These are phyloP conservation scores for Pyrus hybrid DNA, from an alignment of 331 rosid genomes.

Conservation along the genomic window DNA sequence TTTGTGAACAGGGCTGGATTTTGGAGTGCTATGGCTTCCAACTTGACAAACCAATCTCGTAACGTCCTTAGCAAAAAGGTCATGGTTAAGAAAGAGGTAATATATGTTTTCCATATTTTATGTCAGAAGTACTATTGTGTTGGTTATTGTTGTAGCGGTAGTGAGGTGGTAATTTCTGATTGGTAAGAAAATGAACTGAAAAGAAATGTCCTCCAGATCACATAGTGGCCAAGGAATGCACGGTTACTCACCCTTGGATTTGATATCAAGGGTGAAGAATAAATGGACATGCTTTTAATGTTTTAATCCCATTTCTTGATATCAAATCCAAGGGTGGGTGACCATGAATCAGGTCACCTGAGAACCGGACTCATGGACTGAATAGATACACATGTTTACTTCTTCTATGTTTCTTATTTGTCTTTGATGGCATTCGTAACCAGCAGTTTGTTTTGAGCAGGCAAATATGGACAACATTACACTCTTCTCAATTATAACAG, in stretches of 20 bases:
- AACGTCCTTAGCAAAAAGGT: slow-evolving; percentile 92
- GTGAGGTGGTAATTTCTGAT: background rate
- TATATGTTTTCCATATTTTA: background rate
- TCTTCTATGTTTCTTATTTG: background rate
- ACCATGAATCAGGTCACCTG: too few species aligned
- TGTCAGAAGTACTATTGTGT: background rate
- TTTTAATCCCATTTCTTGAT: too few species aligned
- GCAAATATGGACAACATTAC: slow-evolving; percentile 84
- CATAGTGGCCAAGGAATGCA: too few species aligned
- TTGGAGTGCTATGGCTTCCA: slow-evolving; percentile 98
- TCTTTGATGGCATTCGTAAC: background rate
- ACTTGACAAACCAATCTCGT: slow-evolving; percentile 79
- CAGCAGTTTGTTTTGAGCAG: slow-evolving; percentile 36
- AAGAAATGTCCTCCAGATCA: too few species aligned
- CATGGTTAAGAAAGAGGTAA: slow-evolving; percentile 80
- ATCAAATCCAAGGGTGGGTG: too few species aligned
- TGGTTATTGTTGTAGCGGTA: background rate
- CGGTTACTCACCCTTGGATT: too few species aligned
- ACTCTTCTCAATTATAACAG: slow-evolving; percentile 84
- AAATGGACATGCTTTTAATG: too few species aligned
- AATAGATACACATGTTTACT: background rate
- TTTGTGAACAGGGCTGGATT: slow-evolving; percentile 71
- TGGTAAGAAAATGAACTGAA: background rate
- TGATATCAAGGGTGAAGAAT: too few species aligned
- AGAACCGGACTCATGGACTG: too few species aligned